Base-by-base conservation (phyloP, 169 alveolate genomes). In the Cryptosporidium bovis region DNA sequence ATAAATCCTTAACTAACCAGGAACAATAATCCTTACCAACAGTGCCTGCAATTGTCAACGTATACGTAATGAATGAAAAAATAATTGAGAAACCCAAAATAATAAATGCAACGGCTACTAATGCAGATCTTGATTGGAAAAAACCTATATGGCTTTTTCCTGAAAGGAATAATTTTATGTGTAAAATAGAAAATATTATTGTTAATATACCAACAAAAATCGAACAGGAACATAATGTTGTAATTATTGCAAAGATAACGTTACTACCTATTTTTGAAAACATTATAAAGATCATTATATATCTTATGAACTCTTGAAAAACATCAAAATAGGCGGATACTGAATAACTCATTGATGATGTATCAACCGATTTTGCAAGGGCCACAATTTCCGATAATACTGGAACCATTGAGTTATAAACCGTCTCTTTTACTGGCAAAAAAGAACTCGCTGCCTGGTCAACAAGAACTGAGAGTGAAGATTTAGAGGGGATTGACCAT, bases 61-160 rank as follows among this genome's bases (percentile, higher is more conserved):
- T 18, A 40, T 60, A 77, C 40, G 71, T 46, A 16, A 77, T 34
- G 33, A 77, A 62, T 77, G 87, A 56, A 46, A 40, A 15, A 27
- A 56, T n/a, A 5, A 71, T 77, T 24, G 87, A 77, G 2, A 77
- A 46, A 7, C 69, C 71, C 51, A 77, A 13, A 12, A 77, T 56
- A 20, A 77, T 60, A 71, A 77, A 77, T 18, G 87, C 87, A 13
- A 60, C 71, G 15, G 87, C 87, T 13, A 56, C 87, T 33, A 77
- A 24, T 24, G 87, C 87, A 10, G 87, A 77, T 36, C 87, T 77
- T 34, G 65, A 58, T 48, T 77, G 87, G 27, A 77, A 77, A 44
- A 40, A 77, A 15, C 87, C 87, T 34, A 60, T 24, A 16, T 56
- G 87, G 29, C 34, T 77, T n/a, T 40, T 77, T 15, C 87, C 87